A percentile compares a stretch with the other conserved stretches of the same genome.
These are phyloP conservation scores for Anthostomella pinea DNA, from an alignment of 2,329 filamentous ascomycete genomes.

Conservation along the genomic window DNA sequence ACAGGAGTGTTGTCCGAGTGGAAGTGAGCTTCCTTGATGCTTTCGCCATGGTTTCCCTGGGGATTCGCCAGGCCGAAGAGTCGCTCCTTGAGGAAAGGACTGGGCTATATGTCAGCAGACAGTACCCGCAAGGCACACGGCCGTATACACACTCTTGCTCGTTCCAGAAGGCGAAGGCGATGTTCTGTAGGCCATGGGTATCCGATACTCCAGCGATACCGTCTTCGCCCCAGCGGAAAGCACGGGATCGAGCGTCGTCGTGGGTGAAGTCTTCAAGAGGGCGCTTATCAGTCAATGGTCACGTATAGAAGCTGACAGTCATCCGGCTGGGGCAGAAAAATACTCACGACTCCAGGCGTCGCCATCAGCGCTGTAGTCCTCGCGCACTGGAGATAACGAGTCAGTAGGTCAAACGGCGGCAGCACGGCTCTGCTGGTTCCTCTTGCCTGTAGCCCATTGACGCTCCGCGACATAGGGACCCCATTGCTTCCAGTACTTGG, in stretches of 20 bases:
- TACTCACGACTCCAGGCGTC: constrained; percentile 93
- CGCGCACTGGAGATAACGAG: constrained; percentile 58
- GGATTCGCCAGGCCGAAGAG: constrained; percentile 94
- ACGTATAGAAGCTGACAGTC: too few species aligned
- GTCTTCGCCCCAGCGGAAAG: constrained; percentile 95
- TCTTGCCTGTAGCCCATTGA: constrained; percentile 88
- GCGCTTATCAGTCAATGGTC: constrained; percentile 23
- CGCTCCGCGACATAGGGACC: constrained; percentile 90
- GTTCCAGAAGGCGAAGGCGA: constrained; percentile 97
- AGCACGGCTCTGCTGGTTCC: constrained; percentile 9
- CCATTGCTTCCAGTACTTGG: constrained; percentile 98
- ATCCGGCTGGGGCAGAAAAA: constrained; percentile 4
- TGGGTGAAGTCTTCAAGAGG: constrained; percentile 77
- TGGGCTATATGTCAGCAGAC: constrained; percentile 45
- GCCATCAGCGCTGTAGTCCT: constrained; percentile 87
- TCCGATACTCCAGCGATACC: constrained; percentile 93
- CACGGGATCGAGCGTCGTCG: constrained; percentile 82
- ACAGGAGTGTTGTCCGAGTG: constrained; percentile 90
- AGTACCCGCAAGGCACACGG: constrained; percentile 1
- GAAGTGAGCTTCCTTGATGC: constrained; percentile 94
- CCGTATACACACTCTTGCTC: constrained; percentile 71
- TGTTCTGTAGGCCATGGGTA: constrained; percentile 85
- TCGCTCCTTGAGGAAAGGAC: constrained; percentile 90
- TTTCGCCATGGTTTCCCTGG: constrained; percentile 95
- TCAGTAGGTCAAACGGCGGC: constrained; percentile 12